phyloP scores from a whole-genome alignment of 2,329 filamentous ascomycete species.

The Sporothrix mexicana region DNA sequence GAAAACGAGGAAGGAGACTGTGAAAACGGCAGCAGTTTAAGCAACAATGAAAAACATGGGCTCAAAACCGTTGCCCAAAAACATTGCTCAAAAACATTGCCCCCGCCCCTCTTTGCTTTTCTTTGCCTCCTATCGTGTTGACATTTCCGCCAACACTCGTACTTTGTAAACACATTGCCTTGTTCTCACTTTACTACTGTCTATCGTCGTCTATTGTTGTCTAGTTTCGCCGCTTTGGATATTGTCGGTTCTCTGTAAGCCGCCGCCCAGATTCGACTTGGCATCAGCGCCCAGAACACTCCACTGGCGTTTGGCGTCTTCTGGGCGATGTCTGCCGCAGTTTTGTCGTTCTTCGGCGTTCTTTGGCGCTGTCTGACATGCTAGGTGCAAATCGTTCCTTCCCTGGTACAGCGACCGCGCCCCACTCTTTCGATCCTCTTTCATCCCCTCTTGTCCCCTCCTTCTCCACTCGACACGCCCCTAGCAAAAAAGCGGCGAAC shows the following conservation, averaged over 20 bases:
- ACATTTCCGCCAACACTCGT: background rate
- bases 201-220: background rate
- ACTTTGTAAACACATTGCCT: background rate
- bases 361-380: background rate
- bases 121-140: background rate
- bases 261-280: constrained; percentile 12
- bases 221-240: background rate
- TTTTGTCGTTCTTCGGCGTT: background rate
- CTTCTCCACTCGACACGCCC: constrained; percentile 23
- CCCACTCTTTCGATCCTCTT: background rate
- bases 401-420: background rate
- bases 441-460: background rate
- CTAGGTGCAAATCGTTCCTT: constrained; percentile 13
- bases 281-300: background rate
- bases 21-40: background rate
- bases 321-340: background rate
- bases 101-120: background rate
- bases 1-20: background rate
- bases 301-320: background rate
- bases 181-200: background rate
- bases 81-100: too few relatives aligned
- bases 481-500: background rate
- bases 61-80: too few relatives aligned
- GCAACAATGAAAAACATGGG: too few relatives aligned
- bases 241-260: background rate